Base-by-base conservation (phyloP, 2,329 filamentous ascomycete genomes). In the Cytospora piceae region DNA sequence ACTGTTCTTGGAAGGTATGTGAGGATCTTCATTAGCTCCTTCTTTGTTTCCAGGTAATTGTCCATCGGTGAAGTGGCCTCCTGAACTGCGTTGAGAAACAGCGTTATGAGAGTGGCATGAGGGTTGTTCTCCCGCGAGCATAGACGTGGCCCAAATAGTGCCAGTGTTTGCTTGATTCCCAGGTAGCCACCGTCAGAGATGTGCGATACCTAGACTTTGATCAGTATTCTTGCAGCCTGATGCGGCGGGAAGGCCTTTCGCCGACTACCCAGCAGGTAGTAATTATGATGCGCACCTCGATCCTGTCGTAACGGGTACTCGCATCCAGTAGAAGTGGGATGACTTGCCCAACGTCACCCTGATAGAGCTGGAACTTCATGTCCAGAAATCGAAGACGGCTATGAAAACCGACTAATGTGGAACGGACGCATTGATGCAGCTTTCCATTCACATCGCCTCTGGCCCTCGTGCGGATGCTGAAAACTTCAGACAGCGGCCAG, bases 381-480 rank as follows among this genome's bases (percentile, higher is more conserved):
- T 49, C 42, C 8, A 49, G 42, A n/a, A n/a, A 2, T 22, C n/a
- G 42, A n/a, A 49, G 42, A 22, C 42, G 42, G 42, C 42, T 24
- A 7, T 49, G 42, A 17, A 49, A n/a, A 22, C 2, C 42, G 9
- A 17, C 42, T 7, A 61, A n/a, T 2, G n/a, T 42, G 27, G 42
- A 49, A 22, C 17, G 34, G 12, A 61, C 24, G 22, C 42, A 42
- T 8, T 9, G 17, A 22, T 34, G 54, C 1, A 61, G 58, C 22
- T 54, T 61, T 8, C 58, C 58, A n/a, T 61, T 53, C 15, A 61
- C 39, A 6, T 61, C 58, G 17, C 32, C 58, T 8, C 27, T 54
- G 32, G 49, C 49, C 1, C 49, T 32, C 20, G 11, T 31, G 6
- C 11, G 20, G 49, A 42, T 52, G 5, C 37, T 15, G 22, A 53